Conservation (phyloP, 257 asterid species). For the Solanum acaule region DNA sequence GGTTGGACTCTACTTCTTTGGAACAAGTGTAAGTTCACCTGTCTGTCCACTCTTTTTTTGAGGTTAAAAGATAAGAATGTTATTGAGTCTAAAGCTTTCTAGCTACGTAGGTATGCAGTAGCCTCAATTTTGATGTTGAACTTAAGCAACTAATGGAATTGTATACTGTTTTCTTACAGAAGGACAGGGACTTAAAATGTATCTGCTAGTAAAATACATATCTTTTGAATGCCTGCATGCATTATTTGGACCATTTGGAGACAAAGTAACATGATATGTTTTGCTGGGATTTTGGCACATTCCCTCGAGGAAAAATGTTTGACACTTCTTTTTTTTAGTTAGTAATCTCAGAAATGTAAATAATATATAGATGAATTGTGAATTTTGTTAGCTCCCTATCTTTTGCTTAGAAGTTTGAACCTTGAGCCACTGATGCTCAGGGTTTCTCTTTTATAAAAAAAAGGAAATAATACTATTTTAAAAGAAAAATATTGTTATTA, state of each 20-base stretch:
- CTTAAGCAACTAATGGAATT: not conserved
- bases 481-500: not conserved
- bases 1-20: constrained; percentile 83
- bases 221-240: not conserved
- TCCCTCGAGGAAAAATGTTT: not conserved
- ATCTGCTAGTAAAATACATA: not conserved
- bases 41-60: not conserved
- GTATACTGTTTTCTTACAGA: not conserved
- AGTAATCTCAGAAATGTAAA: not conserved
- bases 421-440: not conserved
- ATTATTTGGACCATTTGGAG: not conserved
- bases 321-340: not conserved
- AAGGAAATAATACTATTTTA: not conserved
- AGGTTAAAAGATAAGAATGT: not conserved
- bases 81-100: not conserved
- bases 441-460: not conserved
- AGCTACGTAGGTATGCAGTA: not conserved
- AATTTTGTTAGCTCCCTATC: not conserved
- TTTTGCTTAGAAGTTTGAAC: not conserved
- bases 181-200: not conserved
- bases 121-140: not conserved
- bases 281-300: not conserved
- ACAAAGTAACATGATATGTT: not conserved
- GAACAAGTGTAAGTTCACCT: constrained; percentile 58
- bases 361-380: not conserved